These are phyloP conservation scores for Ehretia macrophylla DNA, from an alignment of 257 asterid genomes.

Conservation along the genomic window DNA sequence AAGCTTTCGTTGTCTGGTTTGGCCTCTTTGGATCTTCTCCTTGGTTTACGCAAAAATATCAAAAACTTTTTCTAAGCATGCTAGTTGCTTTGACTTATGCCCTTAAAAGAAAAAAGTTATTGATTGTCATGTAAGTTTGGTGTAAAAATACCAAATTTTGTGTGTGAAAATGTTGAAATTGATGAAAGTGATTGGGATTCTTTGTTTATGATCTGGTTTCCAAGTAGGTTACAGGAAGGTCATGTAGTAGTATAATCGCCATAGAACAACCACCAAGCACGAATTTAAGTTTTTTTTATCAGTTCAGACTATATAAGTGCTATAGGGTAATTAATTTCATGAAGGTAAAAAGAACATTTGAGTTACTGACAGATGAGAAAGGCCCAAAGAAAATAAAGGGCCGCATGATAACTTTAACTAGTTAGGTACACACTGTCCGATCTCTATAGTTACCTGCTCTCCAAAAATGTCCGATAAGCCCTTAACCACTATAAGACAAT, in stretches of 20 bases:
- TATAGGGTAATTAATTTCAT: no score
- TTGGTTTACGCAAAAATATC: neutral
- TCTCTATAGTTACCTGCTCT: no score
- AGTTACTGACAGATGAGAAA: no score
- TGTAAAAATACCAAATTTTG: neutral
- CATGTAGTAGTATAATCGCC: neutral
- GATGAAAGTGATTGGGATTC: neutral
- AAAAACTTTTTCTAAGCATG: neutral
- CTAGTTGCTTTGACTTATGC: conserved; percentile 5
- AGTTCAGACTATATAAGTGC: no score
- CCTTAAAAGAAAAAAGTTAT: neutral
- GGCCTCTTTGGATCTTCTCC: conserved; percentile 1
- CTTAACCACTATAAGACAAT: no score
- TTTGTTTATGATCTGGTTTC: neutral
- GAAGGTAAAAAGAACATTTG: no score
- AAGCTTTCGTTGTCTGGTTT: conserved; percentile 4
- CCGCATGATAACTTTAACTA: no score
- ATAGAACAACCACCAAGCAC: no score
- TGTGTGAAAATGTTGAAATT: neutral
- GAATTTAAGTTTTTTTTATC: no score
- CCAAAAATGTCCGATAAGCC: no score
- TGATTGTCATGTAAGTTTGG: neutral
- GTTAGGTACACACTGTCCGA: no score
- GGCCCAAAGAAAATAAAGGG: no score
- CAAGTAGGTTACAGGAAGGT: neutral